These are phyloP conservation scores for Epichloe hybrida DNA, from an alignment of 2,329 filamentous ascomycete species.

Conservation along the genomic window DNA sequence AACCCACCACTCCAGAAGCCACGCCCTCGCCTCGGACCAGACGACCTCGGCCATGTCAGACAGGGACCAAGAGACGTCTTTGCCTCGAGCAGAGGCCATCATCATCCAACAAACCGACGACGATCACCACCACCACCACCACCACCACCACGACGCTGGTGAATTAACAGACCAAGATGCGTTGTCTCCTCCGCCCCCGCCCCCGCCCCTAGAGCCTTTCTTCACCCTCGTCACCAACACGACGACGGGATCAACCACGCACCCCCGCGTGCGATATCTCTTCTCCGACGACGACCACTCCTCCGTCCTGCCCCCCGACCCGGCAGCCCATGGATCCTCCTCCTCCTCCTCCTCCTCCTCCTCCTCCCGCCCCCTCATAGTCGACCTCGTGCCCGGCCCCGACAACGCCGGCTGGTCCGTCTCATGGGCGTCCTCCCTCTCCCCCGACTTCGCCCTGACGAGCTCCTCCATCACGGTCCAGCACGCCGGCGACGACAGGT, in stretches of 20 bases:
- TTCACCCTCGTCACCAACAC: slow-evolving; percentile 75
- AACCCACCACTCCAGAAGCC: no score
- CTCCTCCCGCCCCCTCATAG: slow-evolving; percentile 33
- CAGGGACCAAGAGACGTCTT: background rate
- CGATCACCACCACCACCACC: background rate
- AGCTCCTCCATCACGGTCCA: slow-evolving; percentile 29
- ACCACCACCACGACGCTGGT: background rate
- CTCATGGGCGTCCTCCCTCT: slow-evolving; percentile 57
- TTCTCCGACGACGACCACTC: slow-evolving; percentile 86
- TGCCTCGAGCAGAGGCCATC: background rate
- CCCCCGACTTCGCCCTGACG: slow-evolving; percentile 54
- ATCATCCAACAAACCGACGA: background rate
- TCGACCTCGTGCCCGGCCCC: slow-evolving; percentile 36
- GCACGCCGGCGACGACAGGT: slow-evolving; percentile 16
- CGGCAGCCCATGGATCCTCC: slow-evolving; percentile 25
- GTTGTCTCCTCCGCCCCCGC: background rate
- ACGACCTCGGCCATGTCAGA: background rate
- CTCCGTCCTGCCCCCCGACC: slow-evolving; percentile 48
- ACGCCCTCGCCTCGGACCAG: no score
- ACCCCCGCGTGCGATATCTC: slow-evolving; percentile 84
- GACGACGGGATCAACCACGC: slow-evolving; percentile 59
- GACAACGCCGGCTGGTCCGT: slow-evolving; percentile 38
- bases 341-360: background rate
- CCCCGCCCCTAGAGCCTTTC: slow-evolving; percentile 55
- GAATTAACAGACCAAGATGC: background rate